Conservation (phyloP, 495 filamentous ascomycete species). For the Daldinia decipiens region DNA sequence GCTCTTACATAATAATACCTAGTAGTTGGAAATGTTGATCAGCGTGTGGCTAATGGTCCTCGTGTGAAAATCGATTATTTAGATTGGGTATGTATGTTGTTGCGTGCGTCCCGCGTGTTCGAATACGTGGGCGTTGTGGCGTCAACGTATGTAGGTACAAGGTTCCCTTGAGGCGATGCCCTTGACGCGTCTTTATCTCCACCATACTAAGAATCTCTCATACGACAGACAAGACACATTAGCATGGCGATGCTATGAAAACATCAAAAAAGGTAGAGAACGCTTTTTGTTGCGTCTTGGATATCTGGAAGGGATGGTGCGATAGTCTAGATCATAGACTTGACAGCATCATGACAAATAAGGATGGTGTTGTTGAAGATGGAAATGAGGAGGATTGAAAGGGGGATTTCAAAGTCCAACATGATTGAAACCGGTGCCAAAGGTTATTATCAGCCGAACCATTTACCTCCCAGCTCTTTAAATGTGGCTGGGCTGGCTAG, state of each 20-base stretch:
- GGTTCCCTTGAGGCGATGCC: constrained; percentile 29
- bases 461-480: background rate
- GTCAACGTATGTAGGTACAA: constrained; percentile 5
- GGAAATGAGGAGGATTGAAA: constrained; percentile 27
- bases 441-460: constrained; percentile 11
- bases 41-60: constrained; percentile 22
- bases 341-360: background rate
- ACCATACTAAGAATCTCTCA: background rate
- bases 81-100: constrained; percentile 21
- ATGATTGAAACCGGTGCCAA: constrained; percentile 5
- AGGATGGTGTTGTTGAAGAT: constrained; percentile 10
- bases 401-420: constrained; percentile 22
- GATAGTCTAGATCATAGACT: background rate
- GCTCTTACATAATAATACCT: no score
- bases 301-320: background rate
- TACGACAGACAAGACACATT: background rate
- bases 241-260: background rate
- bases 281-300: no score
- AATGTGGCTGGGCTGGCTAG: constrained; percentile 31
- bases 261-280: background rate
- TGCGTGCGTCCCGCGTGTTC: constrained; percentile 29
- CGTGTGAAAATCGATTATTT: constrained; percentile 15
- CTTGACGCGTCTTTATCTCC: constrained; percentile 33
- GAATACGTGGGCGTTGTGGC: constrained; percentile 34
- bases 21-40: constrained; percentile 36